Conservation (phyloP, 768 basidiomycete species). For the Xerocomellus intermedius region DNA sequence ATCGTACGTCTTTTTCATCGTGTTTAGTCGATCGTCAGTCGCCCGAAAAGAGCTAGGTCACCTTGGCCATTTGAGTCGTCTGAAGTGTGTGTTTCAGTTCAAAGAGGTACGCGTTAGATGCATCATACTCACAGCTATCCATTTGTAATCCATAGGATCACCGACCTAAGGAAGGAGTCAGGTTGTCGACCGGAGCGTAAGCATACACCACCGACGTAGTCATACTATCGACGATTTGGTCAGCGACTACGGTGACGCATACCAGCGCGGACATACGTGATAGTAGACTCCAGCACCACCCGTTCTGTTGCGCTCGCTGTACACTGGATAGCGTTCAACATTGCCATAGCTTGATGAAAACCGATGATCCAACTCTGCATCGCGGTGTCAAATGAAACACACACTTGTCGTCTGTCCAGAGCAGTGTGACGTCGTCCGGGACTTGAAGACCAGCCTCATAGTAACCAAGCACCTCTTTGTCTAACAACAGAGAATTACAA, state of each 20-base stretch:
- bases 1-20: not conserved
- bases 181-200: not conserved
- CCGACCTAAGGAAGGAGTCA: not conserved
- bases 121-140: not conserved
- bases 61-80: not conserved
- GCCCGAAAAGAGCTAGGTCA: not conserved
- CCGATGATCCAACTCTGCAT: not conserved
- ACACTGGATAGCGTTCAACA: not conserved
- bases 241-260: not conserved
- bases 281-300: constrained; percentile 4
- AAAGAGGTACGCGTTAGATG: not conserved
- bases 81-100: not conserved
- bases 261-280: not conserved
- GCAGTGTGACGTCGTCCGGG: not conserved
- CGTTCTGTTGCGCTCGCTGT: not conserved
- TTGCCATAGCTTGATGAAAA: not conserved
- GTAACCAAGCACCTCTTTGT: not conserved
- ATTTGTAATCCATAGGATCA: not conserved
- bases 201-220: not conserved
- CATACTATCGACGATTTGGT: not conserved
- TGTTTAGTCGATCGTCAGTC: too few relatives aligned
- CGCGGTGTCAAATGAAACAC: not conserved
- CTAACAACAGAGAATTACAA: not conserved
- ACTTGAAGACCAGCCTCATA: not conserved
- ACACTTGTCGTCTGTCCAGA: constrained; percentile 2